Conservation (phyloP, 1,139 yeast genomes). For the Geotrichum citri-aurantii region DNA sequence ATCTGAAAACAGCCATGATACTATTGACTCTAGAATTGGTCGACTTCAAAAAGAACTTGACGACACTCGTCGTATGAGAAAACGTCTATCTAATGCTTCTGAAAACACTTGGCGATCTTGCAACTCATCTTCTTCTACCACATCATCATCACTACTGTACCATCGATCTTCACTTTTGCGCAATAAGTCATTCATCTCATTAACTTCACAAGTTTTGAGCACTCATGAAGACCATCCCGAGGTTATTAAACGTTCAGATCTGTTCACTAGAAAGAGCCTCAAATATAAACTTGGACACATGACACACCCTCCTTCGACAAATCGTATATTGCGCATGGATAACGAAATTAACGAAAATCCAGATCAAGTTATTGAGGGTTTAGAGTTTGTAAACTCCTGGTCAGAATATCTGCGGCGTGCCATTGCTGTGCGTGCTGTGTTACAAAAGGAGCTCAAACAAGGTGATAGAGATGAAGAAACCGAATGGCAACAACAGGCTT, state of each 20-base stretch:
- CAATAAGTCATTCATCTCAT: slow-evolving; percentile 9
- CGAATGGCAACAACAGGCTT: slow-evolving; percentile 1
- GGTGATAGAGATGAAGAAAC: slow-evolving; percentile 21
- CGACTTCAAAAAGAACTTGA: slow-evolving; percentile 15
- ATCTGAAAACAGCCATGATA: slow-evolving; percentile 3
- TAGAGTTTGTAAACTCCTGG: slow-evolving; percentile 35
- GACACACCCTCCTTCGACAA: slow-evolving; percentile 3
- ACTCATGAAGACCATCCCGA: slow-evolving; percentile 6
- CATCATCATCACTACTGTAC: background rate
- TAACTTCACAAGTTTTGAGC: slow-evolving; percentile 8
- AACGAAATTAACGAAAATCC: background rate
- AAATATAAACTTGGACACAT: slow-evolving; percentile 6
- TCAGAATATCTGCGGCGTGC: slow-evolving; percentile 33
- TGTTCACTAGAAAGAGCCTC: slow-evolving; percentile 2
- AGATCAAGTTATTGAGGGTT: background rate
- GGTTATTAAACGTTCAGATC: slow-evolving; percentile 13
- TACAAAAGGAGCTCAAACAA: slow-evolving; percentile 30
- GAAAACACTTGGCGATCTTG: background rate
- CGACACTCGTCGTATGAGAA: slow-evolving; percentile 13
- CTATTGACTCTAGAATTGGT: slow-evolving; percentile 12
- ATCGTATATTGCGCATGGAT: slow-evolving; percentile 13
- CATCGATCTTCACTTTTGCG: background rate
- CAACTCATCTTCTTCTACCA: slow-evolving; percentile 1
- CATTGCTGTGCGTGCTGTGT: slow-evolving; percentile 32
- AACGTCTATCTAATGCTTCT: background rate